Evolutionary conservation across 768 basidiomycete genomes (phyloP).

Genomic region (Lentinula boryana): DNA sequence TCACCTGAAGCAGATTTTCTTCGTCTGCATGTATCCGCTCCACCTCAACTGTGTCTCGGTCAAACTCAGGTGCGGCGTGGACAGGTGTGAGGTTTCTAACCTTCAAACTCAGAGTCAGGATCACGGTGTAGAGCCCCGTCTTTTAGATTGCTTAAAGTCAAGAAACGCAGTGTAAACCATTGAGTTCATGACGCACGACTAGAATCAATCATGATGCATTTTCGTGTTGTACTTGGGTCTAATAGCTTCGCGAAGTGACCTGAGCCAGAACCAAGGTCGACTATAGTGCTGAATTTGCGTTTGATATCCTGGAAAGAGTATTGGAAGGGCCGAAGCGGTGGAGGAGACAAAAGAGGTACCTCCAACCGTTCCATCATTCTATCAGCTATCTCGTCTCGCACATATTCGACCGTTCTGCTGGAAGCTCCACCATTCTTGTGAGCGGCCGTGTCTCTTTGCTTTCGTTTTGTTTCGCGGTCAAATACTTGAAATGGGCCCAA

Average conservation of each 20-base stretch:
- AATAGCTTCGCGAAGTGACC: conserved; percentile 89
- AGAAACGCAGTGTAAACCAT: background rate
- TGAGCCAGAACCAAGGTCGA: conserved; percentile 88
- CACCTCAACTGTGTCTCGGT: conserved; percentile 63
- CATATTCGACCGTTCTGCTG: conserved; percentile 84
- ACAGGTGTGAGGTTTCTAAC: conserved; percentile 28
- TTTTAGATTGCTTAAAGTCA: conserved; percentile 22
- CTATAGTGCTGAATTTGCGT: conserved; percentile 66
- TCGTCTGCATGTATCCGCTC: conserved; percentile 80
- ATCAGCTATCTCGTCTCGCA: conserved; percentile 87
- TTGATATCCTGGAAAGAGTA: conserved; percentile 73
- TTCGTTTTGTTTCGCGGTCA: conserved; percentile 70
- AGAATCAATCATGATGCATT: conserved; percentile 80
- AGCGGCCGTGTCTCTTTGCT: conserved; percentile 76
- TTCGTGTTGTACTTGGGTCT: conserved; percentile 58
- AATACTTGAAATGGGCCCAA: conserved; percentile 79
- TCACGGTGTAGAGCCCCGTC: conserved; percentile 73
- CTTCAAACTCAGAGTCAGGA: conserved; percentile 72
- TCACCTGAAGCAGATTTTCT: conserved; percentile 62
- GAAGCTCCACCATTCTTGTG: conserved; percentile 44
- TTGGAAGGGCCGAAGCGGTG: conserved; percentile 3
- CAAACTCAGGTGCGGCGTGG: conserved; percentile 46
- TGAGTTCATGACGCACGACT: conserved; percentile 50
- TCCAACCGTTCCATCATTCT: conserved; percentile 85
- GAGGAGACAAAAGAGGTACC: conserved; percentile 35